Conservation (phyloP, 2,329 filamentous ascomycete species). For the Zasmidium angulare region DNA sequence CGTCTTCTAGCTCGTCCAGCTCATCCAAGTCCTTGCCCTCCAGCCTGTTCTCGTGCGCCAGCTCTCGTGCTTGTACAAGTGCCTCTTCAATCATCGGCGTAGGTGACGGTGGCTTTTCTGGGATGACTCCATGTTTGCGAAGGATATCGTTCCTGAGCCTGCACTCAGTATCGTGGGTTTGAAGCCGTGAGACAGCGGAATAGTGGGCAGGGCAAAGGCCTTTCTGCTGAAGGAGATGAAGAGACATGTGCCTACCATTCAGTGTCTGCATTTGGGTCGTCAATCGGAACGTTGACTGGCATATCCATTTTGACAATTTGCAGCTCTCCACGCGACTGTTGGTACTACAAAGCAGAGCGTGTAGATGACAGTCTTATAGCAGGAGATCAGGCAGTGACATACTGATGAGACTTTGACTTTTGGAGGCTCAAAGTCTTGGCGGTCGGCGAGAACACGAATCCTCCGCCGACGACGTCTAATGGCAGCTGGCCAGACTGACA, state of each 20-base stretch:
- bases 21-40: conserved; percentile 95
- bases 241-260: conserved; percentile 68
- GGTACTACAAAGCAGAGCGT: not conserved
- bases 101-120: conserved; percentile 94
- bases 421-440: not conserved
- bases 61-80: conserved; percentile 73
- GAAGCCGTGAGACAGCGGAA: not conserved
- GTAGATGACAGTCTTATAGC: not conserved
- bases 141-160: conserved; percentile 88
- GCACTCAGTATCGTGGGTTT: conserved; percentile 19
- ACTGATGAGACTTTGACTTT: not conserved
- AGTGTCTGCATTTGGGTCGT: conserved; percentile 94
- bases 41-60: conserved; percentile 87
- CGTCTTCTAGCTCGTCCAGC: conserved; percentile 87
- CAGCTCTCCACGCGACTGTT: not conserved
- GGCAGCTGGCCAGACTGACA: conserved; percentile 1
- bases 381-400: not conserved
- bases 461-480: not conserved
- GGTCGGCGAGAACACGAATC: no score
- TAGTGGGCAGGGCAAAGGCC: no score
- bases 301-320: conserved; percentile 33
- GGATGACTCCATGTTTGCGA: conserved; percentile 92
- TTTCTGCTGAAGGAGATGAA: conserved; percentile 8
- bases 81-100: conserved; percentile 97
- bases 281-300: conserved; percentile 76